Conservation (phyloP, 805 yeast species). For the Lipomyces sp. region DNA sequence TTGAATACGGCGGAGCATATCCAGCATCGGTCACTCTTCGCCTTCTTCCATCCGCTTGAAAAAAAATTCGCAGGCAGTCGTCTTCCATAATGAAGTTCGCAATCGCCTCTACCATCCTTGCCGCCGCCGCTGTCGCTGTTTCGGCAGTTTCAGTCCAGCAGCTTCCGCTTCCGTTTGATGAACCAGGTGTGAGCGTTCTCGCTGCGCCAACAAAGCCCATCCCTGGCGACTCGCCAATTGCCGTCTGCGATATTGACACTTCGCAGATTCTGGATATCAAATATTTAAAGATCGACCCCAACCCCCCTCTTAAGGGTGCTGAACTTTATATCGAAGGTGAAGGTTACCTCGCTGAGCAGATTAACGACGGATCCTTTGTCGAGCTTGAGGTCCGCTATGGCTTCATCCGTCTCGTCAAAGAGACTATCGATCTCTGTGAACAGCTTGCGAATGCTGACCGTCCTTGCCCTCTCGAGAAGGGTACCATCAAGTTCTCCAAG, state of each 20-base stretch:
- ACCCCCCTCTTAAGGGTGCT: slow-evolving; percentile 87
- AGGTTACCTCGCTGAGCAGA: slow-evolving; percentile 60
- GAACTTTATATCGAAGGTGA: slow-evolving; percentile 78
- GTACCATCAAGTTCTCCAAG: slow-evolving; percentile 68
- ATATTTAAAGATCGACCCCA: slow-evolving; percentile 68
- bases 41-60: background rate
- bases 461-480: slow-evolving; percentile 79
- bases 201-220: slow-evolving; percentile 54
- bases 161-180: slow-evolving; percentile 32
- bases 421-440: slow-evolving; percentile 92
- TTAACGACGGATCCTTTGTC: slow-evolving; percentile 88
- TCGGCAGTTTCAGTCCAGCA: slow-evolving; percentile 17
- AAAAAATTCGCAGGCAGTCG: background rate
- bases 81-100: slow-evolving; percentile 15
- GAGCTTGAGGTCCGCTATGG: slow-evolving; percentile 94
- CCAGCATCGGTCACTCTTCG: background rate
- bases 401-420: slow-evolving; percentile 82
- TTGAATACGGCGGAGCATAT: background rate
- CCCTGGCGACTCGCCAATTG: slow-evolving; percentile 89
- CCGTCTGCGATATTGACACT: slow-evolving; percentile 69
- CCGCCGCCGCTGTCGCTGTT: slow-evolving; percentile 17
- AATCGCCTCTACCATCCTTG: slow-evolving; percentile 10
- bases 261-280: slow-evolving; percentile 69
- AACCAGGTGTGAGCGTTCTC: background rate
- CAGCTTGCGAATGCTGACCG: slow-evolving; percentile 80